Evolutionary conservation across 2,329 filamentous ascomycete genomes (phyloP).

Genomic region (Penicillium sp.): DNA sequence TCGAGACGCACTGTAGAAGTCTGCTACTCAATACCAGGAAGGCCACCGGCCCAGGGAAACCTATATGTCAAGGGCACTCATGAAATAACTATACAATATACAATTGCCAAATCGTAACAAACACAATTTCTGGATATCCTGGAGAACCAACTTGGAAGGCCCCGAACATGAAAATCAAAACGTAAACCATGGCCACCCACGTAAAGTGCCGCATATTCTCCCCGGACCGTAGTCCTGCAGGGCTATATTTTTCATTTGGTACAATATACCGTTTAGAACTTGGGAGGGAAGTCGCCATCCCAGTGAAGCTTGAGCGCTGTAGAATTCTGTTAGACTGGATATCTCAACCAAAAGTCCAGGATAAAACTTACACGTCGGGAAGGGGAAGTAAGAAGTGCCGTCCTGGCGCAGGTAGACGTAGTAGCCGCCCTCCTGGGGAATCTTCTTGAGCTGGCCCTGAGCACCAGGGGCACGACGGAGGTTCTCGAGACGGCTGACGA

Average conservation of each 20-base stretch:
- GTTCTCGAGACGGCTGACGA: conserved; percentile 57
- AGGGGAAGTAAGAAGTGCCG: conserved; percentile 54
- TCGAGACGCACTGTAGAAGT: no score
- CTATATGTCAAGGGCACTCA: not conserved
- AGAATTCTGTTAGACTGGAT: conserved; percentile 14
- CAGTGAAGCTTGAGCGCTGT: conserved; percentile 44
- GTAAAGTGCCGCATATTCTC: conserved; percentile 5
- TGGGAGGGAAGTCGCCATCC: conserved; percentile 34
- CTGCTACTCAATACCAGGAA: no score
- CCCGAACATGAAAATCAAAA: conserved; percentile 12
- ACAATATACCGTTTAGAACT: conserved; percentile 11
- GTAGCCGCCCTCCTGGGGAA: conserved; percentile 52
- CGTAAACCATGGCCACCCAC: conserved; percentile 12
- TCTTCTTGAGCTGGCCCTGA: conserved; percentile 64
- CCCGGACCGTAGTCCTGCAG: not conserved
- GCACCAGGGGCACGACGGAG: conserved; percentile 58
- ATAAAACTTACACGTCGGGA: conserved; percentile 41
- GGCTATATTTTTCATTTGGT: not conserved
- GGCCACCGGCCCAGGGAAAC: no score
- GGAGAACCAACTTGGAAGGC: conserved; percentile 8
- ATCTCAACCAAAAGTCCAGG: not conserved
- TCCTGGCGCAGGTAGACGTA: conserved; percentile 63
- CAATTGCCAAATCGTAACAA: conserved; percentile 7
- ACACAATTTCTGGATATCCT: conserved; percentile 23
- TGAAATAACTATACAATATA: conserved; percentile 18